These are phyloP conservation scores for Cucurbita maxima DNA, from an alignment of 306 rosid species.

Conservation along the genomic window DNA sequence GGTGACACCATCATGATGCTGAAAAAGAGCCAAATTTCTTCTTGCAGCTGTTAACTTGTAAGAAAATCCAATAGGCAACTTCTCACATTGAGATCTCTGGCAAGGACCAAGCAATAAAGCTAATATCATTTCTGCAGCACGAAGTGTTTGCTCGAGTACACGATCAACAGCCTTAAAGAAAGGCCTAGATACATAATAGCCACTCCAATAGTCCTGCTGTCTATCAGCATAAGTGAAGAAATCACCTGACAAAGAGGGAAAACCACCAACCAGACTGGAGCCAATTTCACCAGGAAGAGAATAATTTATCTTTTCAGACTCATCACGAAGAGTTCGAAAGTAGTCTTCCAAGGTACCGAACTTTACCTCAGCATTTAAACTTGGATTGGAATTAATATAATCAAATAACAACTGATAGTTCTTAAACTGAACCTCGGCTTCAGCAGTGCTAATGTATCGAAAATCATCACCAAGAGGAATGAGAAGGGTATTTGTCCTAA, in stretches of 20 bases:
- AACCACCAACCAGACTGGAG: conserved; percentile 65
- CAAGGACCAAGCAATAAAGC: conserved; percentile 70
- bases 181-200: conserved; percentile 95
- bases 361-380: conserved; percentile 64
- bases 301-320: conserved; percentile 71
- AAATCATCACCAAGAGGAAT: conserved; percentile 98
- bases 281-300: conserved; percentile 70
- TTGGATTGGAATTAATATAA: conserved; percentile 68
- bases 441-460: conserved; percentile 61
- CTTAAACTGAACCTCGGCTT: conserved; percentile 90
- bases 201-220: conserved; percentile 97
- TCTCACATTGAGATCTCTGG: conserved; percentile 74
- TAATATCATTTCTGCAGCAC: conserved; percentile 81
- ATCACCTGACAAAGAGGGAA: conserved; percentile 93
- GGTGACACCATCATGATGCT: conserved; percentile 98
- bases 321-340: conserved; percentile 63
- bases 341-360: conserved; percentile 96
- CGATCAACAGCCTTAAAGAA: conserved; percentile 98
- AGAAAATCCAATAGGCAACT: conserved; percentile 59
- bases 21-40: conserved; percentile 95
- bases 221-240: conserved; percentile 94
- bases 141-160: conserved; percentile 80
- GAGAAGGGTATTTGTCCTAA: conserved; percentile 88
- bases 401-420: conserved; percentile 84
- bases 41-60: conserved; percentile 92